phyloP scores from a whole-genome alignment of 495 filamentous ascomycete genomes.

The Cladorrhinum samala region DNA sequence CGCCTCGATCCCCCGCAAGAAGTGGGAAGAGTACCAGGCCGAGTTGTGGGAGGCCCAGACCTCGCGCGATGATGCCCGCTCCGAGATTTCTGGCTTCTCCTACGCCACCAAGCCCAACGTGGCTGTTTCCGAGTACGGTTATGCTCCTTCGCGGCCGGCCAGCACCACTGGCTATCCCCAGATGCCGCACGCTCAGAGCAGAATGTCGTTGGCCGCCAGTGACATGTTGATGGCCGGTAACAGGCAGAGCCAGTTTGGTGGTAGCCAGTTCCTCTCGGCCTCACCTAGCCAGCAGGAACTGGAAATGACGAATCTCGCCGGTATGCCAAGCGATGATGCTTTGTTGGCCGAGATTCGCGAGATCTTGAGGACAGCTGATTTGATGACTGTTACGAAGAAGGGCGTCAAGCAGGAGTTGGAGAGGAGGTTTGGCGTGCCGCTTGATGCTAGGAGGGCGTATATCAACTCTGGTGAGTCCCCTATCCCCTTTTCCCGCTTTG shows the following conservation, averaged over 20 bases:
- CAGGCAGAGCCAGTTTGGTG: constrained; percentile 45
- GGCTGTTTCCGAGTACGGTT: constrained; percentile 56
- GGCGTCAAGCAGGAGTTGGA: constrained; percentile 92
- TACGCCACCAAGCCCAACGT: constrained; percentile 74
- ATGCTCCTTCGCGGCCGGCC: constrained; percentile 58
- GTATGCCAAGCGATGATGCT: constrained; percentile 80
- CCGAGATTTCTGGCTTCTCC: constrained; percentile 85
- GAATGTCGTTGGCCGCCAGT: constrained; percentile 75
- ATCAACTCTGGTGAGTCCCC: constrained; percentile 78
- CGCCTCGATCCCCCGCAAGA: constrained; percentile 85
- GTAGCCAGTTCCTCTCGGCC: constrained; percentile 42
- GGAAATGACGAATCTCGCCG: constrained; percentile 60
- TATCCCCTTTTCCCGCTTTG: neutral
- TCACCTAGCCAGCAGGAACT: constrained; percentile 49
- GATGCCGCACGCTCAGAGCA: constrained; percentile 24
- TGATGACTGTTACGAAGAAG: constrained; percentile 99
- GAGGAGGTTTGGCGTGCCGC: constrained; percentile 69
- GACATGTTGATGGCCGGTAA: constrained; percentile 46
- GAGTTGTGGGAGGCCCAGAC: constrained; percentile 96
- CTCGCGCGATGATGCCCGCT: constrained; percentile 65
- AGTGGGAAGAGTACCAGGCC: constrained; percentile 97
- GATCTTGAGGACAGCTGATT: constrained; percentile 80
- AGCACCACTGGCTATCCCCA: constrained; percentile 58
- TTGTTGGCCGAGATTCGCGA: constrained; percentile 90
- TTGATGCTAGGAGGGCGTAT: constrained; percentile 80